These are phyloP conservation scores for Leccinum broughii DNA, from an alignment of 768 basidiomycete species.

Conservation along the genomic window DNA sequence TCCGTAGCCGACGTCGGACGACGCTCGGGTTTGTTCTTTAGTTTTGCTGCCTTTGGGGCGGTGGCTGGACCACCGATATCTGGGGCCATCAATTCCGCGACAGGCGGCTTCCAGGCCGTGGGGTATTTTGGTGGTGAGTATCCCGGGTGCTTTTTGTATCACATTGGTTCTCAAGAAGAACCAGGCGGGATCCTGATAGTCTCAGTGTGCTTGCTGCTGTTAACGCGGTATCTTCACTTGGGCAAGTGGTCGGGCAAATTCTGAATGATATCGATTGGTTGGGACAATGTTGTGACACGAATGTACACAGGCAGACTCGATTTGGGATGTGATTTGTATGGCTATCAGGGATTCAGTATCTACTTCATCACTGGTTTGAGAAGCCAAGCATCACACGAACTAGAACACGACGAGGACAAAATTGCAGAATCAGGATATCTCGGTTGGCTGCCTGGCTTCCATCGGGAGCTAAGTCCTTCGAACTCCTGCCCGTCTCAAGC, in stretches of 20 bases:
- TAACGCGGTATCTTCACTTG: constrained; percentile 42
- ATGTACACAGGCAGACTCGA: not conserved
- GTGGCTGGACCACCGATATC: constrained; percentile 73
- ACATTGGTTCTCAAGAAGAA: not conserved
- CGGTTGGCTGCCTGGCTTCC: no score
- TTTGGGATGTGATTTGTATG: not conserved
- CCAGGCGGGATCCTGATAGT: constrained; percentile 42
- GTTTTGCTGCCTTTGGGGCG: constrained; percentile 61
- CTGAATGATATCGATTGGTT: constrained; percentile 20
- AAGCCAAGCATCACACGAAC: not conserved
- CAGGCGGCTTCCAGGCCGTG: constrained; percentile 44
- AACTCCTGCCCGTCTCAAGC: not conserved
- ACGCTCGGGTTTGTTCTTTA: constrained; percentile 64
- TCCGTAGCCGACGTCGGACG: constrained; percentile 60
- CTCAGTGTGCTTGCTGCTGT: constrained; percentile 42
- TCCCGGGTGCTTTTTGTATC: not conserved
- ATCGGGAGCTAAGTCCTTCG: no score
- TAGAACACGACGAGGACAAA: not conserved
- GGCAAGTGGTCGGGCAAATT: constrained; percentile 42
- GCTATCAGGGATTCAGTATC: not conserved
- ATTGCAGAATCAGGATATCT: not conserved
- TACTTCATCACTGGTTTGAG: not conserved
- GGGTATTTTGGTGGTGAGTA: constrained; percentile 44
- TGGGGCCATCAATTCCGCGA: constrained; percentile 59
- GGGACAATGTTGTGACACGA: not conserved